Conservation (phyloP, 805 yeast genomes). For the Wickerhamomyces canadensis region DNA sequence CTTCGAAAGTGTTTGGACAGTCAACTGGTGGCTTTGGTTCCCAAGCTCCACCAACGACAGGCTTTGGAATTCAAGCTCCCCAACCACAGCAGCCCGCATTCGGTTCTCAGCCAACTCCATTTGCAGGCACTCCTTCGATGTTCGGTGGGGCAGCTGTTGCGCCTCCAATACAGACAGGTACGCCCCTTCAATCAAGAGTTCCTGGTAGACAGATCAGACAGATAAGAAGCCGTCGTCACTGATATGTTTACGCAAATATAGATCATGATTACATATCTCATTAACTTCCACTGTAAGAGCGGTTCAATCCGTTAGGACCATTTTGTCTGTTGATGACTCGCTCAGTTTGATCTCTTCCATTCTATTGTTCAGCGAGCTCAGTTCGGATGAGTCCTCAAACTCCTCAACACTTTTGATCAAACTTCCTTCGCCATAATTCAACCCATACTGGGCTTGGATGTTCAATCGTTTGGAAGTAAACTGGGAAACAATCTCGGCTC, state of each 20-base stretch:
- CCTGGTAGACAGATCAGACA: slow-evolving; percentile 24
- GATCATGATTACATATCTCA: too few relatives aligned
- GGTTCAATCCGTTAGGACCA: too few relatives aligned
- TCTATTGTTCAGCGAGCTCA: neutral
- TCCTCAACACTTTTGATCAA: slow-evolving; percentile 54
- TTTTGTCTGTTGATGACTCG: too few relatives aligned
- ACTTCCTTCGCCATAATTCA: slow-evolving; percentile 64
- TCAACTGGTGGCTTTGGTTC: slow-evolving; percentile 1
- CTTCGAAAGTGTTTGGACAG: slow-evolving; percentile 10
- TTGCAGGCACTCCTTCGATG: slow-evolving; percentile 1
- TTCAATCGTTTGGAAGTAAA: slow-evolving; percentile 48
- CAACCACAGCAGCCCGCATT: neutral
- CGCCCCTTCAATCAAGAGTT: slow-evolving; percentile 9
- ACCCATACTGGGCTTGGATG: slow-evolving; percentile 40
- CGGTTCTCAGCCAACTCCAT: slow-evolving; percentile 9
- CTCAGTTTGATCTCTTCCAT: neutral
- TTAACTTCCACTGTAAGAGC: too few relatives aligned
- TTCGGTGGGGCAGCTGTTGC: slow-evolving; percentile 8
- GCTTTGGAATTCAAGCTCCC: neutral
- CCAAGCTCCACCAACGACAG: neutral
- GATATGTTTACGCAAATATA: neutral
- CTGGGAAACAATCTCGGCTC: slow-evolving; percentile 55
- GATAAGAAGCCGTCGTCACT: slow-evolving; percentile 24
- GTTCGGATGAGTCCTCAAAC: slow-evolving; percentile 9
- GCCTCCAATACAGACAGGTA: slow-evolving; percentile 16